These are phyloP conservation scores for Isatis lusitanica DNA, from an alignment of 441 rosid genomes.

Conservation along the genomic window DNA sequence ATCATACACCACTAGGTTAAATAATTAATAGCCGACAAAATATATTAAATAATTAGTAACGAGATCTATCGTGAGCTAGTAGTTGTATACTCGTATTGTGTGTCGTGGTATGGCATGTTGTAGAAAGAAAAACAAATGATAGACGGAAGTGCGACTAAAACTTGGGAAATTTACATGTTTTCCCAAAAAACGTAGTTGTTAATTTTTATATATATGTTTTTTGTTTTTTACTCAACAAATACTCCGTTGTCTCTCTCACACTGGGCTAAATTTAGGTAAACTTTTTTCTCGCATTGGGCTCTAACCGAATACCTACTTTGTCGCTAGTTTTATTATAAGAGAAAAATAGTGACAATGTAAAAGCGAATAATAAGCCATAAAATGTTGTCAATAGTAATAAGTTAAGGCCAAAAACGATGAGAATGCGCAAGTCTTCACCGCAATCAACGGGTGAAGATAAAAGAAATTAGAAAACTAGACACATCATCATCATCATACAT, in stretches of 20 bases:
- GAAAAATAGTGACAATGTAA: neutral
- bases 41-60: neutral
- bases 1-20: neutral
- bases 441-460: neutral
- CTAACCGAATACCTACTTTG: neutral
- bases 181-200: neutral
- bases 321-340: neutral
- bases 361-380: neutral
- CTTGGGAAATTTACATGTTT: neutral
- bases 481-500: too few species aligned
- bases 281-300: neutral
- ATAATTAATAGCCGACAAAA: neutral
- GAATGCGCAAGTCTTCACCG: neutral
- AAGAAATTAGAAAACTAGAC: neutral
- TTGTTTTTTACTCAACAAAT: neutral
- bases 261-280: neutral
- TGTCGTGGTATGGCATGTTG: slow-evolving; percentile 16
- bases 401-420: too few species aligned
- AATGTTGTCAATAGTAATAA: too few species aligned
- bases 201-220: neutral
- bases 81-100: neutral
- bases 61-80: slow-evolving; percentile 14
- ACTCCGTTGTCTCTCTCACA: neutral
- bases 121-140: neutral
- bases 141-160: neutral